Base-by-base conservation (phyloP, 345 rosid species). In the Orychophragmus violaceus region DNA sequence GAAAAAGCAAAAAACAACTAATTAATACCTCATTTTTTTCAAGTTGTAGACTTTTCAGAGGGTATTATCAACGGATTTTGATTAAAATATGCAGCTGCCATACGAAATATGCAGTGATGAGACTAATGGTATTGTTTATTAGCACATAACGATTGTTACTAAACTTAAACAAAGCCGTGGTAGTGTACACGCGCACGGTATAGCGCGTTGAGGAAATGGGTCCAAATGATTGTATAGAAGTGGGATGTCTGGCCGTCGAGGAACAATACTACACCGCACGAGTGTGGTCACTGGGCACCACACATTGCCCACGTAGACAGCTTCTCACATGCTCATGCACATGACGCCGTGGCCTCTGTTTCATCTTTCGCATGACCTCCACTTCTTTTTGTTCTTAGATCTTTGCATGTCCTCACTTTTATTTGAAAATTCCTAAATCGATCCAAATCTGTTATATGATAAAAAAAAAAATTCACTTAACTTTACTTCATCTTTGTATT, bases 231-330 rank as follows among this genome's bases (percentile, higher is more conserved):
- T 69, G 78, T 69, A 21, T 61, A 75, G 66, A 69, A 19, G 71
- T 69, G 69, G 62, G 66, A 67, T 68, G 71, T 68, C 66, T 62
- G 56, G 66, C 51, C 42, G 61, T 41, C 24, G 56, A 69, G 78
- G 66, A 57, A 75, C 78, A 68, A 68, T 25, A 39, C 37, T 54
- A 69, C 74, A 75, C 77, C 78, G 75, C 78, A 69, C 78, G 78
- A 69, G 66, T 57, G 70, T 69, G 70, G 70, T 54, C 70, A 29
- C 44, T 19, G 23, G 53, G 76, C 55, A 28, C 74, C 66, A 62
- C 55, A 8, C 11, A 3, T 10, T 55, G 45, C 74, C 74, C 78
- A 68, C 39, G 70, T 62, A 29, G 1, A 27, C 13, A 42, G 10
- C 18, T 29, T 62, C 65, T 62, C 74, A 74, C 78, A 68, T 74